Conservation (phyloP, 495 filamentous ascomycete genomes). For the Hamigera avellanea region DNA sequence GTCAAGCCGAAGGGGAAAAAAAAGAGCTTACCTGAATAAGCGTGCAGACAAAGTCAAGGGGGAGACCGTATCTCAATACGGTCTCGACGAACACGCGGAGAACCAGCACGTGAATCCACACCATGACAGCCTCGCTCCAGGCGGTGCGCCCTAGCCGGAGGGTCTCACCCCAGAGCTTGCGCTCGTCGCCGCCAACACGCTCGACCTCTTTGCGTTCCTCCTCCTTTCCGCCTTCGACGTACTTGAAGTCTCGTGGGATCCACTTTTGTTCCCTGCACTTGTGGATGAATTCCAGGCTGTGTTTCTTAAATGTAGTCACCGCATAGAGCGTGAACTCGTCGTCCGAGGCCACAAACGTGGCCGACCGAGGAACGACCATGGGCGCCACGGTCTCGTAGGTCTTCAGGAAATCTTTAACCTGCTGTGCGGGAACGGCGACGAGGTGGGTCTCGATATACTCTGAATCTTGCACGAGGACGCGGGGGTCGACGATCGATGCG, state of each 20-base stretch:
- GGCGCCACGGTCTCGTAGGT: constrained; percentile 77
- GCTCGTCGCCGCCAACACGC: constrained; percentile 64
- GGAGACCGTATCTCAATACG: constrained; percentile 84
- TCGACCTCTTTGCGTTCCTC: constrained; percentile 79
- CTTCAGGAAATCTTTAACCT: constrained; percentile 76
- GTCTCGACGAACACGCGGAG: constrained; percentile 95
- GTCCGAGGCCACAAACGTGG: constrained; percentile 63
- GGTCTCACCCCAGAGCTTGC: constrained; percentile 85
- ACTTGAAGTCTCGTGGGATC: constrained; percentile 89
- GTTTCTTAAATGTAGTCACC: constrained; percentile 88
- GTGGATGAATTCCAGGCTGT: constrained; percentile 71
- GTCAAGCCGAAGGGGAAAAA: neutral
- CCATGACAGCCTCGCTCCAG: constrained; percentile 91
- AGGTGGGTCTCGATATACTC: constrained; percentile 96
- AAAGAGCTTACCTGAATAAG: constrained; percentile 60
- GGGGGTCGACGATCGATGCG: constrained; percentile 71
- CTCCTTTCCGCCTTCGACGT: constrained; percentile 78
- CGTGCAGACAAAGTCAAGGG: constrained; percentile 74
- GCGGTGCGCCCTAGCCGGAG: constrained; percentile 72
- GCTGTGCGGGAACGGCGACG: constrained; percentile 66
- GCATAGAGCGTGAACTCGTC: constrained; percentile 80
- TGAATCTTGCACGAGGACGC: constrained; percentile 69
- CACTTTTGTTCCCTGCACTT: constrained; percentile 85
- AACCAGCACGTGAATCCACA: constrained; percentile 84
- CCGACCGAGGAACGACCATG: constrained; percentile 84